Percentiles rank a stretch among this genome's conserved stretches.
These are phyloP conservation scores for Citrus medica DNA, from an alignment of 345 rosid species.

Conservation along the genomic window DNA sequence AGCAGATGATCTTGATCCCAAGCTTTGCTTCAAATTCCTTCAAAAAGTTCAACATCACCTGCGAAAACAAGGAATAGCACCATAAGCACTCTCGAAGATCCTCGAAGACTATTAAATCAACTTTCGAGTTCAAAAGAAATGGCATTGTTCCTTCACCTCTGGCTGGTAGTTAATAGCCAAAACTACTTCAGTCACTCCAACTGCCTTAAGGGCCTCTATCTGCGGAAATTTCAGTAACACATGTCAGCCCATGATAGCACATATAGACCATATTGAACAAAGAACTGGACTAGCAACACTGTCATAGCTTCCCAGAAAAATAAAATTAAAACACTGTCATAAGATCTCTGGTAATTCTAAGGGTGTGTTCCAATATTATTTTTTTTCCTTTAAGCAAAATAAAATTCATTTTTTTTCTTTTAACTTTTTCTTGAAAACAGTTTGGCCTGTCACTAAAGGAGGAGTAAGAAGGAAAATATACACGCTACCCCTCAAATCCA, in stretches of 20 bases:
- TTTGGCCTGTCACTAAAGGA: not conserved
- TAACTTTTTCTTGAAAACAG: not conserved
- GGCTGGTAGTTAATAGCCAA: conserved; percentile 98
- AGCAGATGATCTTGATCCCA: conserved; percentile 88
- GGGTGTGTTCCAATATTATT: not conserved
- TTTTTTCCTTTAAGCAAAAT: not conserved
- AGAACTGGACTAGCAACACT: not conserved
- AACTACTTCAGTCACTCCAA: conserved; percentile 95
- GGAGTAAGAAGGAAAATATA: not conserved
- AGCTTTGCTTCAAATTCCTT: conserved; percentile 87
- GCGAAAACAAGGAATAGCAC: conserved; percentile 9
- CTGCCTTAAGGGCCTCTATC: conserved; percentile 96
- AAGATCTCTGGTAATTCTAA: not conserved
- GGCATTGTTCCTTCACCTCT: conserved; percentile 52
- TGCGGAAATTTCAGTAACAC: conserved; percentile 20
- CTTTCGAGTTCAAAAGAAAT: not conserved
- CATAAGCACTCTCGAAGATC: not conserved
- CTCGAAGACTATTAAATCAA: not conserved
- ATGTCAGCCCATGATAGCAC: not conserved
- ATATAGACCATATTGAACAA: not conserved
- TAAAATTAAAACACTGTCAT: not conserved
- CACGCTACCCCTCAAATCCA: not conserved
- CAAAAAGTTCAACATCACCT: conserved; percentile 94
- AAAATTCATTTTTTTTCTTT: not conserved
- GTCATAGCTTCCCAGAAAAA: not conserved